Conservation (phyloP, 2,329 filamentous ascomycete genomes). For the Calonectria montana region DNA sequence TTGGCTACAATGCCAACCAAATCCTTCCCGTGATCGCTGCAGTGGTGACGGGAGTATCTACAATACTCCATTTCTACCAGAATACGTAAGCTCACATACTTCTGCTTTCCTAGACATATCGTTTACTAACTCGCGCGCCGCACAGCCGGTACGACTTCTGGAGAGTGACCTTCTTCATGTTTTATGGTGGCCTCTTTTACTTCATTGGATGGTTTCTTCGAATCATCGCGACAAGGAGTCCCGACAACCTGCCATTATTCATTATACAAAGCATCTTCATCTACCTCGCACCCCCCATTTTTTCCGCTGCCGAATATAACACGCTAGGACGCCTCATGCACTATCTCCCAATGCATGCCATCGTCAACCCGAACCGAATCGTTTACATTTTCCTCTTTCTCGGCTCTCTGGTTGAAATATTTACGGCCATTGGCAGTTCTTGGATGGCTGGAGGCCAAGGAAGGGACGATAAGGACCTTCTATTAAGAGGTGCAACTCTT, state of each 20-base stretch:
- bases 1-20: conserved; percentile 40
- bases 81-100: conserved; percentile 23
- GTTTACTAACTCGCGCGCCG: neutral
- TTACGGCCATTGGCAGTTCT: conserved; percentile 38
- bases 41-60: conserved; percentile 32
- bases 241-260: conserved; percentile 36
- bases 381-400: conserved; percentile 44
- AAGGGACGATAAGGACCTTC: conserved; percentile 62
- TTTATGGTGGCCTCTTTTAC: conserved; percentile 40
- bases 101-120: neutral
- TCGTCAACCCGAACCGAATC: conserved; percentile 40
- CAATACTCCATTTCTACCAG: conserved; percentile 30
- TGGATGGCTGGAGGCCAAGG: conserved; percentile 41
- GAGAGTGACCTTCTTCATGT: conserved; percentile 43
- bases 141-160: conserved; percentile 38
- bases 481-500: conserved; percentile 65
- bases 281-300: conserved; percentile 38
- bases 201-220: conserved; percentile 35
- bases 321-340: conserved; percentile 42
- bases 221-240: conserved; percentile 30
- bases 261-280: conserved; percentile 42
- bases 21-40: conserved; percentile 35
- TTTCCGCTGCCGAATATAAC: conserved; percentile 42
- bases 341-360: conserved; percentile 40
- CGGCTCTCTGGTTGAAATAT: conserved; percentile 34